These are phyloP conservation scores for Spergularia azorica DNA, from an alignment of 179 eudicot species.

Conservation along the genomic window DNA sequence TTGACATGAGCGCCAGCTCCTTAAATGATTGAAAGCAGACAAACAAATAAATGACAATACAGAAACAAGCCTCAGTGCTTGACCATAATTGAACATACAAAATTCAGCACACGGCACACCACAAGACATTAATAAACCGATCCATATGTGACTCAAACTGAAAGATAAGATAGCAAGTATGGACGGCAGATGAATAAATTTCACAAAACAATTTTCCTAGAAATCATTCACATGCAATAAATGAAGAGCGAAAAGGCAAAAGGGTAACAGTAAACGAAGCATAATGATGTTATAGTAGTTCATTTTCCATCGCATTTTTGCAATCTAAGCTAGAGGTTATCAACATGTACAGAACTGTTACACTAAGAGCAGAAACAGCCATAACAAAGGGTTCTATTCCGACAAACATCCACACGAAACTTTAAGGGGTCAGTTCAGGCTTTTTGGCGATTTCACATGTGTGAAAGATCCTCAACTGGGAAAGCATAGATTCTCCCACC, in stretches of 20 bases:
- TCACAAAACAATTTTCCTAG: background rate
- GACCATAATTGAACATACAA: background rate
- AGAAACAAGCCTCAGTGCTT: background rate
- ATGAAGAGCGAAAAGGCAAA: background rate
- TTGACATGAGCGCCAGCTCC: constrained; percentile 1
- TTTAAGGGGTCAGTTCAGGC: background rate
- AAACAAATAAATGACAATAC: background rate
- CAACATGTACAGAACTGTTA: background rate
- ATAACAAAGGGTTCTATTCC: background rate
- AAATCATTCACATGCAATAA: background rate
- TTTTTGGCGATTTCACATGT: background rate
- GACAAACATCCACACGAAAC: background rate
- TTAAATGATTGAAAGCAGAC: background rate
- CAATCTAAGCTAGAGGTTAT: background rate
- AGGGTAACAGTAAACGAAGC: background rate
- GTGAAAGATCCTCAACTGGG: background rate
- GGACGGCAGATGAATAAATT: background rate
- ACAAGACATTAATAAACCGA: background rate
- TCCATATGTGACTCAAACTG: background rate
- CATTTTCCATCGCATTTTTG: background rate
- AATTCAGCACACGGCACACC: background rate
- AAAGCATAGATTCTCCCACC: background rate
- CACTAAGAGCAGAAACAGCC: background rate
- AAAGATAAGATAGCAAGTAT: background rate
- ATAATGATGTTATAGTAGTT: background rate